Evolutionary conservation across 345 rosid genomes (phyloP).

Genomic region (Eucalyptus melliodora): DNA sequence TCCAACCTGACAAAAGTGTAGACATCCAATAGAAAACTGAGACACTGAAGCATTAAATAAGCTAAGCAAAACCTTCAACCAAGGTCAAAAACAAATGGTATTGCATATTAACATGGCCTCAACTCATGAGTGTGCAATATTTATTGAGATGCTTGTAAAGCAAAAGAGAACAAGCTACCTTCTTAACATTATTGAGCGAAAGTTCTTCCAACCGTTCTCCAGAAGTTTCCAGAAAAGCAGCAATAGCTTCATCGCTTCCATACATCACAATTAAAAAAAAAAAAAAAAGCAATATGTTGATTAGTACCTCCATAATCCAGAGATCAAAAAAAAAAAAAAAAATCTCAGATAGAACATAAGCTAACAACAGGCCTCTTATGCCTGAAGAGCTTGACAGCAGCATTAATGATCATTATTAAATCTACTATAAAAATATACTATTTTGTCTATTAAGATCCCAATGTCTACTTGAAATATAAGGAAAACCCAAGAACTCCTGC

Average conservation of each 20-base stretch:
- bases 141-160: not conserved
- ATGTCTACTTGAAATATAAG: not conserved
- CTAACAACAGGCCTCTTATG: not conserved
- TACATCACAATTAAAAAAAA: not conserved
- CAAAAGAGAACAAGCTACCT: slow-evolving; percentile 23
- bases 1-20: slow-evolving; percentile 41
- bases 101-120: not conserved
- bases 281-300: not conserved
- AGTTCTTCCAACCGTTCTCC: slow-evolving; percentile 56
- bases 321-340: not conserved
- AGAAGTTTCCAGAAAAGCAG: slow-evolving; percentile 78
- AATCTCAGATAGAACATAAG: not conserved
- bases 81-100: not conserved
- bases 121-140: not conserved
- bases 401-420: not conserved
- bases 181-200: slow-evolving; percentile 56
- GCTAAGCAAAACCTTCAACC: not conserved
- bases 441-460: not conserved
- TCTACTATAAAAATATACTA: not conserved
- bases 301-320: not conserved
- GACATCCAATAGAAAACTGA: not conserved
- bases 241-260: slow-evolving; percentile 81
- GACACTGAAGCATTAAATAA: not conserved
- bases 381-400: not conserved
- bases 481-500: not conserved